Percentiles rank a stretch among this genome's conserved stretches.
Evolutionary conservation across 306 rosid species (phyloP).

Genomic region (Pueraria montana): DNA sequence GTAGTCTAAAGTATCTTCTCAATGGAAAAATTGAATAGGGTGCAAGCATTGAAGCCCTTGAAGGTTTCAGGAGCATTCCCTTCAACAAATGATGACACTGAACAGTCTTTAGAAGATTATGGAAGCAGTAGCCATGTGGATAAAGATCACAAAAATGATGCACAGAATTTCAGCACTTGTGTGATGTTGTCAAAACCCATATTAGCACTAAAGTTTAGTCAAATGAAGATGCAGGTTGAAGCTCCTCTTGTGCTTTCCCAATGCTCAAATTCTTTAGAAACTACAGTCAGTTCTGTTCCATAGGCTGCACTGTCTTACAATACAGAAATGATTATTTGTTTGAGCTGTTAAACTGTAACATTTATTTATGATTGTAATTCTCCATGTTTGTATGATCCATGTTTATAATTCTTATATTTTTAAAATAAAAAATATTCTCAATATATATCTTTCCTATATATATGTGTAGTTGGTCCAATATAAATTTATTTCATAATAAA

Average conservation of each 20-base stretch:
- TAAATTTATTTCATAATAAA: no score
- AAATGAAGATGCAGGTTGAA: conserved; percentile 90
- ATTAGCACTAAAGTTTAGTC: conserved; percentile 78
- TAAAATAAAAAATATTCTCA: no score
- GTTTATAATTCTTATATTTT: no score
- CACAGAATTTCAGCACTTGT: conserved; percentile 51
- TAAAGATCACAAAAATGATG: conserved; percentile 44
- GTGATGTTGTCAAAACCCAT: conserved; percentile 86
- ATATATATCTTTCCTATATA: no score
- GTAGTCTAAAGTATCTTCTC: background rate
- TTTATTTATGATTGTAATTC: background rate
- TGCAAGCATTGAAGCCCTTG: conserved; percentile 74
- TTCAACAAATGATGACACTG: conserved; percentile 40
- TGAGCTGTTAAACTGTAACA: background rate
- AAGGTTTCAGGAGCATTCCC: conserved; percentile 56
- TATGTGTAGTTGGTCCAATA: no score
- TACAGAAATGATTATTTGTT: conserved; percentile 2
- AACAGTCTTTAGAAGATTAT: conserved; percentile 39
- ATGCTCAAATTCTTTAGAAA: conserved; percentile 43
- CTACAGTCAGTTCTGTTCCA: conserved; percentile 42
- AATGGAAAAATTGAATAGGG: conserved; percentile 55
- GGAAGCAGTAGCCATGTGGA: conserved; percentile 1
- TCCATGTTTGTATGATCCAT: no score
- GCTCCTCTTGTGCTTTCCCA: conserved; percentile 72
- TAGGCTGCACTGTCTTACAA: background rate